Evolutionary conservation across 2,329 filamentous ascomycete species (phyloP), one percentile per base, ranked within the genome.

Genomic region (Aspergillus bombycis): DNA sequence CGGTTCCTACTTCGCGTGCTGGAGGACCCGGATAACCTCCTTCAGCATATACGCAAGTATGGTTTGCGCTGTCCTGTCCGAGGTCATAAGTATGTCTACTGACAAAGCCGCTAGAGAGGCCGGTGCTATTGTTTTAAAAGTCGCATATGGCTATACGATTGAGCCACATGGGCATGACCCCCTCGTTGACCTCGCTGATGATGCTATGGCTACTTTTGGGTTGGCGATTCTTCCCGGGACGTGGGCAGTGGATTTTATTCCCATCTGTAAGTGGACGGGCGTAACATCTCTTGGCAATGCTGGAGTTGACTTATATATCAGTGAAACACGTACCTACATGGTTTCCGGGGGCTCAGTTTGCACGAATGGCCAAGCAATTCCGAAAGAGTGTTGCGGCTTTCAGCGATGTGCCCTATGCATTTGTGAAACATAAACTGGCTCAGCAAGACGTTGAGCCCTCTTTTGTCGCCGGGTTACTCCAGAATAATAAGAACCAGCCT

Each of bases 241-340:
- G 7, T 85, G 77, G 78, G 62, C 76, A 1, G 82, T 85, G 2
- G 82, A 85, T 61, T 71, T 79, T 0, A 58, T 85, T 1, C 83
- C 83, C 0, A 38, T 68, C 1, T 58, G 72, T 71, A 54, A 59
- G 65, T 11, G 7, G 2, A 2, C 6, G 6, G 19, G 3, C 3
- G 2, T n/a, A n/a, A 32, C 10, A 16, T 36, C 34, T 21, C 4
- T 16, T 14, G 4, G 14, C 16, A 48, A 14, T 28, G 28, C 4
- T 16, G 12, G 11, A 28, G 21, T 32, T 62, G 21, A 52, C 45
- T n/a, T 57, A 16, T 2, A 7, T 5, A n/a, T 23, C 26, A 75
- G 73, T 74, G 34, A 71, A 54, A 56, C 68, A 73, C 56, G 26
- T 83, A 0, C 82, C 83, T 0, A 68, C 77, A 1, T 83, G 82